Base-by-base conservation (phyloP, 2,329 filamentous ascomycete species). In the Davidsoniella eucalypti region DNA sequence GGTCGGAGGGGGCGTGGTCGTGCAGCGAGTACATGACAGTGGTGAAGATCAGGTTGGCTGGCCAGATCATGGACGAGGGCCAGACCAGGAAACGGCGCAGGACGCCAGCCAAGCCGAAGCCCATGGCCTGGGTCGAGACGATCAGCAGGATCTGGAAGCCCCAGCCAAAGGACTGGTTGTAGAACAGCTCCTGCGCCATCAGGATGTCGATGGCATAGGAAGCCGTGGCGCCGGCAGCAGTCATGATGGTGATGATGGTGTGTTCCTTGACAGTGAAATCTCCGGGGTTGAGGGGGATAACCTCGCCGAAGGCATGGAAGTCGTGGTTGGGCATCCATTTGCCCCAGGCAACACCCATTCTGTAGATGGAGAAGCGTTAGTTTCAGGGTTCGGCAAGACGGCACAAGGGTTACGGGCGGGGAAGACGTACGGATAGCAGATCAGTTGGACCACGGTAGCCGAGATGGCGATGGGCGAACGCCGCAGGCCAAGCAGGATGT, bases 11-110 rank as follows among this genome's bases (percentile, higher is more conserved):
- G 3, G 65, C 64, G 56, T 69, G 67, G 52, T 70, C 67, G 55
- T 70, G 67, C 39, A 70, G 63, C 38, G 65, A 69, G 54, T 68
- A 65, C 57, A 77, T 69, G 37, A 77, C 61, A 2, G 71, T 69
- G 12, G 68, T 69, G 55, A 71, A 75, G 52, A 74, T 72, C 10
- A 76, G 61, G 17, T 71, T 71, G 45, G 69, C 66, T 1, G 73
- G 73, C 72, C 73, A 77, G 39, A 78, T 69, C 72, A 78, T 76
- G 38, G 72, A 68, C 9, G 74, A 69, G 12, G 71, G 75, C 58
- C 65, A 69, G 44, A 73, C 68, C 37, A 77, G 63, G 63, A 72
- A 76, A 40, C 69, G 68, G 16, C 72, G 67, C 18, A 69, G 67
- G 49, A 77, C 59, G 9, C 73, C 73, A 14, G 75, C 75, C 44